Conservation (phyloP, 352 stramenopile species). For the Aphanomyces cochlioides region DNA sequence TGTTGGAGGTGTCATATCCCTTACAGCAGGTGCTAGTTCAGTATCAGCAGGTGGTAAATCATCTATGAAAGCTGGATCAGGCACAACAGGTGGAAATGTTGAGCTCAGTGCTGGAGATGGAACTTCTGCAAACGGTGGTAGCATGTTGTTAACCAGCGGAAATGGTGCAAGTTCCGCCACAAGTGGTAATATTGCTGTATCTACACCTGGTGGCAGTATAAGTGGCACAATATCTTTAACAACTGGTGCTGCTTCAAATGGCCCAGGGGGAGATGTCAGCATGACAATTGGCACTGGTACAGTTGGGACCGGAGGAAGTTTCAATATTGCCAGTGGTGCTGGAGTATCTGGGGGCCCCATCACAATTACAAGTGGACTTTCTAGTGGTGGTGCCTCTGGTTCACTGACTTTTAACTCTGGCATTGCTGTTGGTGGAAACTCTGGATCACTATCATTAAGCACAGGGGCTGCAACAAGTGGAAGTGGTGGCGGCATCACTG, state of each 20-base stretch:
- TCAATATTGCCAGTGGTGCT: conserved; percentile 1
- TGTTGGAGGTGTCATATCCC: conserved; percentile 6
- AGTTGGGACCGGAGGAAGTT: conserved; percentile 40
- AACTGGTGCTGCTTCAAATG: conserved; percentile 47
- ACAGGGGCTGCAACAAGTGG: conserved; percentile 14
- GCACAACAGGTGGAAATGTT: conserved; percentile 15
- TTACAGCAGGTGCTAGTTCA: conserved; percentile 22
- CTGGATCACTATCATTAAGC: neutral
- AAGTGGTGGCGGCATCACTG: conserved; percentile 11
- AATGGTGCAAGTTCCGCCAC: conserved; percentile 33
- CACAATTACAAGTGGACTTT: neutral
- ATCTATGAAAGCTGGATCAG: conserved; percentile 28
- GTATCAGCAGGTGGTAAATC: conserved; percentile 20
- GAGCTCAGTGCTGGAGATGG: conserved; percentile 51
- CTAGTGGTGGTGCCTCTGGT: conserved; percentile 1
- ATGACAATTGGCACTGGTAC: conserved; percentile 47
- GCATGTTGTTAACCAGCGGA: conserved; percentile 8
- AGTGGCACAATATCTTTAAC: conserved; percentile 51
- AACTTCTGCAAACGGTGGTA: conserved; percentile 33
- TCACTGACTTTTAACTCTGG: neutral
- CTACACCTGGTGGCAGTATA: conserved; percentile 34
- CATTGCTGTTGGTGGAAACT: conserved; percentile 5
- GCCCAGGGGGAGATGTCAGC: conserved; percentile 50
- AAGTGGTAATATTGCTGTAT: conserved; percentile 33
- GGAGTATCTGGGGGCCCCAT: conserved; percentile 3